Base-by-base conservation (phyloP, 2,329 filamentous ascomycete species). In the Pleurostoma richardsiae region DNA sequence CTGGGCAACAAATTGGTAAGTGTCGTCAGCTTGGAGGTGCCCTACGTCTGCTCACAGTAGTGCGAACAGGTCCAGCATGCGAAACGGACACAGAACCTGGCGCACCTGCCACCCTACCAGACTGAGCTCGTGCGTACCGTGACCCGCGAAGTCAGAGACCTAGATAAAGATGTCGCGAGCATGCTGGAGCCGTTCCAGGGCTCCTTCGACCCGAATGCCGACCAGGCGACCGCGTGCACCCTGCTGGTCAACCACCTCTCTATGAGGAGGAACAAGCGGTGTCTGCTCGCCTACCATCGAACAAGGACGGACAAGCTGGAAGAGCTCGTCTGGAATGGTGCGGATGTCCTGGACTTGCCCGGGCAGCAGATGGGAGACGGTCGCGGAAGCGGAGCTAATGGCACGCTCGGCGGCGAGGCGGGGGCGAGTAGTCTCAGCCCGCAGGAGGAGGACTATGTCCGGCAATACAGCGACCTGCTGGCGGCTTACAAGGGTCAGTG, bases 401-500 rank as follows among this genome's bases (percentile, higher is more conserved):
- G 56, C 49, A 54, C 62, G n/a, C 63, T 67, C 4, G 68, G 69
- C 48, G 71, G 68, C 7, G 76, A 80, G 46, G 72, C 68, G 29
- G 71, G 70, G 27, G 82, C 83, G 49, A 92, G 85, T 71, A 92
- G 88, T 59, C 71, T 97, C 49, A 96, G 90, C 58, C 91, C 94
- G 0, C 92, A 97, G 63, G 94, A 99, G 65, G 91, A 96, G 65
- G 94, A 97, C 58, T 99, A 96, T 61, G 88, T 96, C 48, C 79
- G 92, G 50, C 86, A 91, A 60, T 99, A 96, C 62, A 85, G 86
- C 54, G 91, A 99, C 59, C 74, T 99, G 54, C 72, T 99, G 46
- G 90, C 92, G n/a, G 89, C 90, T 2, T 96, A 95, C 68, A 99
- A 99, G 65, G 94, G 94, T 1, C 90, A 96, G 60, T 99, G 92